phyloP scores from a whole-genome alignment of 2,329 filamentous ascomycete genomes.

The Pseudopithomyces maydicus region DNA sequence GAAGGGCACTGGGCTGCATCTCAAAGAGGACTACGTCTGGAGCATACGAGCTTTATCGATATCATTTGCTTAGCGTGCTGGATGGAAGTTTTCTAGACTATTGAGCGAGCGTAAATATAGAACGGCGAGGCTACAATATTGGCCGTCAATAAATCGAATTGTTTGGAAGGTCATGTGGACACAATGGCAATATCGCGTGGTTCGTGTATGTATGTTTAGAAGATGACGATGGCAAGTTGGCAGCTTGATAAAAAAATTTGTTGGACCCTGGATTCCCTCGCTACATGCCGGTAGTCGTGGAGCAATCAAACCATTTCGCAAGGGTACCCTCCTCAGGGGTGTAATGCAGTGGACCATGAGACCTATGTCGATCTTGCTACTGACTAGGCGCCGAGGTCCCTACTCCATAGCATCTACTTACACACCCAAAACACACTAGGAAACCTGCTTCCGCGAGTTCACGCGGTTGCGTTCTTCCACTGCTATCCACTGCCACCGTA shows the following conservation, averaged over 20 bases:
- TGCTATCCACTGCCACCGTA: no score
- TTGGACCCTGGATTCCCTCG: no score
- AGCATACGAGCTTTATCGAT: neutral
- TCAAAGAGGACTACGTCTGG: neutral
- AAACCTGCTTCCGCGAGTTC: neutral
- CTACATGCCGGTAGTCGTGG: no score
- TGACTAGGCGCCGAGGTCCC: neutral
- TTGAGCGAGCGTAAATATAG: neutral
- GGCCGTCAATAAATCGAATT: neutral
- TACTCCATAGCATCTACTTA: no score
- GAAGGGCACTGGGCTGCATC: neutral
- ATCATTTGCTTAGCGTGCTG: neutral
- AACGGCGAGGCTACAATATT: neutral
- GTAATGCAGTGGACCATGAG: neutral
- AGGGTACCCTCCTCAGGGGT: no score
- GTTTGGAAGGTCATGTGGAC: neutral
- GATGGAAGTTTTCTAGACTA: conserved; percentile 3
- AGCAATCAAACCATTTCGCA: no score
- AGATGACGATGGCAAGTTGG: neutral
- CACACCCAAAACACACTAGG: neutral
- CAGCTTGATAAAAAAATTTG: neutral
- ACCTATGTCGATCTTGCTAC: neutral
- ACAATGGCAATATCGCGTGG: neutral
- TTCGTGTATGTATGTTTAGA: conserved; percentile 1
- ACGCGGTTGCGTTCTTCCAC: neutral